A percentile compares a stretch with the other conserved stretches of the same genome.
phyloP scores from a whole-genome alignment of 1,139 yeast species.

The Candida mesenterica region DNA sequence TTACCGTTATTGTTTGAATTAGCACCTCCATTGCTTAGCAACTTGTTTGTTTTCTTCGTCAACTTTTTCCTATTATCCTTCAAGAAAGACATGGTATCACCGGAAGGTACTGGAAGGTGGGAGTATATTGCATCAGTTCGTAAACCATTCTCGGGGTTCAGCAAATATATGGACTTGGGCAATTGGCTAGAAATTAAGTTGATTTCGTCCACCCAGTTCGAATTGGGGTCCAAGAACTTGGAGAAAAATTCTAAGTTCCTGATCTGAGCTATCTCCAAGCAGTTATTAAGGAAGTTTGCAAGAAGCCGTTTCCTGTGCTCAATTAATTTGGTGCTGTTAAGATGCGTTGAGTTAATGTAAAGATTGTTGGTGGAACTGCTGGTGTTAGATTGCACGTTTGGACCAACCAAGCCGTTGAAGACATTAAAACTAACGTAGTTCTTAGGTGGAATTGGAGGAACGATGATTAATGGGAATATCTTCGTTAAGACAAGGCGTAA shows the following conservation, averaged over 20 bases:
- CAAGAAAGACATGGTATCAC: slow-evolving; percentile 36
- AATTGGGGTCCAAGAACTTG: slow-evolving; percentile 80
- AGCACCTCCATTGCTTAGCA: slow-evolving; percentile 16
- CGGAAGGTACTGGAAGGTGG: slow-evolving; percentile 61
- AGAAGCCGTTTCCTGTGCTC: slow-evolving; percentile 76
- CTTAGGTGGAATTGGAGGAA: slow-evolving; percentile 96
- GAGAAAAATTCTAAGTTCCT: slow-evolving; percentile 63
- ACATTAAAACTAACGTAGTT: slow-evolving; percentile 49
- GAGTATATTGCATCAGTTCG: slow-evolving; percentile 59
- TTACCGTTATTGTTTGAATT: background rate
- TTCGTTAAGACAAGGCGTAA: slow-evolving; percentile 66
- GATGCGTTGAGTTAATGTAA: slow-evolving; percentile 45
- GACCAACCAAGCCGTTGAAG: slow-evolving; percentile 35
- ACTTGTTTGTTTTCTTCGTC: slow-evolving; percentile 27
- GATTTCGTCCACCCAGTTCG: slow-evolving; percentile 67
- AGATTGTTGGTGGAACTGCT: slow-evolving; percentile 8
- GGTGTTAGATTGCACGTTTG: slow-evolving; percentile 7
- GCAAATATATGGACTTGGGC: slow-evolving; percentile 41
- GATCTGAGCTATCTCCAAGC: slow-evolving; percentile 57
- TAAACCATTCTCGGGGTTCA: slow-evolving; percentile 59
- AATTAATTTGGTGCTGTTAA: slow-evolving; percentile 40
- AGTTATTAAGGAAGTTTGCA: slow-evolving; percentile 73
- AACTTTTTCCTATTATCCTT: slow-evolving; percentile 32
- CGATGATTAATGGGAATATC: slow-evolving; percentile 75
- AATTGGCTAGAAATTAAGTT: slow-evolving; percentile 37